Conservation (phyloP, 768 basidiomycete species). For the Lactifluus echinatus region DNA sequence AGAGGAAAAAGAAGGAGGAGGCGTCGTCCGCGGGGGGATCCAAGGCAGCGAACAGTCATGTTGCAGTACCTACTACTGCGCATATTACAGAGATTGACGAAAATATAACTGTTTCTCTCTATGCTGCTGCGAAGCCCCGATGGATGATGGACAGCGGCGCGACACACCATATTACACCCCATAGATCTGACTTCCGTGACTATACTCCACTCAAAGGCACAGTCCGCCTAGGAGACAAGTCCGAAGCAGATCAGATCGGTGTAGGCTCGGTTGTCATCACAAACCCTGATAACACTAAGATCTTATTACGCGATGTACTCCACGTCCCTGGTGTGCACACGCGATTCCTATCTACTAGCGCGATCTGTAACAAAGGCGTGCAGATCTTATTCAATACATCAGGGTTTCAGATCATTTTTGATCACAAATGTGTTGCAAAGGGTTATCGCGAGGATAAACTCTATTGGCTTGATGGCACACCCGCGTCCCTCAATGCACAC, state of each 20-base stretch:
- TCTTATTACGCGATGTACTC: not conserved
- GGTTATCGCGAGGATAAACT: not conserved
- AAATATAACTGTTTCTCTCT: not conserved
- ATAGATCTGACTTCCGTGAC: not conserved
- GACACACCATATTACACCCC: not conserved
- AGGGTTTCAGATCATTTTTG: not conserved
- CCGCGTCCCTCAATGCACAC: not conserved
- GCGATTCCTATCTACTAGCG: not conserved
- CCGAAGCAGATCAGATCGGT: not conserved
- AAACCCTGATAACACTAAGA: not conserved
- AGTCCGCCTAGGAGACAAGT: not conserved
- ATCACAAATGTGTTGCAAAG: accelerated
- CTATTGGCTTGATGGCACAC: not conserved
- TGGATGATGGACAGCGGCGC: not conserved
- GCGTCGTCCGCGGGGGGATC: not conserved
- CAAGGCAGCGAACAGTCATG: not conserved
- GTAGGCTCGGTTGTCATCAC: not conserved
- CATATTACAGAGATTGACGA: not conserved
- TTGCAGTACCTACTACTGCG: not conserved
- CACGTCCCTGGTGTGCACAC: not conserved
- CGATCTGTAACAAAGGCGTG: not conserved
- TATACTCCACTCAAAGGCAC: not conserved
- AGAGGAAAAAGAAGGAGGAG: not conserved
- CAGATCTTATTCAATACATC: not conserved
- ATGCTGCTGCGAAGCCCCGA: not conserved